Percentiles rank a stretch among this genome's conserved stretches.
phyloP scores from a whole-genome alignment of 1,284 basidiomycete genomes.

The Fomitiporia mediterranea region DNA sequence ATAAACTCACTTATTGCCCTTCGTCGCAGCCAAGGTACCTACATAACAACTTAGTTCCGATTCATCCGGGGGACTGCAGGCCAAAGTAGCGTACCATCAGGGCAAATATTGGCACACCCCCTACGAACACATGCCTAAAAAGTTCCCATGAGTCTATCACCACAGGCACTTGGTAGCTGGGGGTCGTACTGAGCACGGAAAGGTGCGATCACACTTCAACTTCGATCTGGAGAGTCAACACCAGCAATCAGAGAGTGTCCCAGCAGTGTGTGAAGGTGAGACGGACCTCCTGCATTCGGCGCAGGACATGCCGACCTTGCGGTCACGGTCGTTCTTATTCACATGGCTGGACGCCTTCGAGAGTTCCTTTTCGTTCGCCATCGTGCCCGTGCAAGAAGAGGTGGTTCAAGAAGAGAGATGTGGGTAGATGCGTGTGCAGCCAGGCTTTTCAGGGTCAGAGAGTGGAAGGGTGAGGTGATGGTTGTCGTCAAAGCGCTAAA shows the following conservation, averaged over 20 bases:
- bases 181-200: conserved; percentile 13
- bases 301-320: conserved; percentile 36
- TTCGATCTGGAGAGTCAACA: conserved; percentile 41
- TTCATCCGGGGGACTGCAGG: not conserved
- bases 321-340: conserved; percentile 7
- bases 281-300: conserved; percentile 48
- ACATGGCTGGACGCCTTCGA: conserved; percentile 1
- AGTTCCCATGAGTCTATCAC: not conserved
- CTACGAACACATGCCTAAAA: conserved; percentile 46
- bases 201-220: conserved; percentile 44
- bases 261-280: not conserved
- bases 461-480: not conserved
- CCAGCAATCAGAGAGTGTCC: not conserved
- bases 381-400: not conserved
- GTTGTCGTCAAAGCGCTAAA: not conserved
- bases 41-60: not conserved
- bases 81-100: conserved; percentile 36
- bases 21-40: conserved; percentile 49
- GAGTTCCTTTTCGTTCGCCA: conserved; percentile 11
- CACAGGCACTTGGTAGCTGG: not conserved
- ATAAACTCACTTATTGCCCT: conserved; percentile 45
- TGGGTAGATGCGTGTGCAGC: not conserved
- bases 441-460: not conserved
- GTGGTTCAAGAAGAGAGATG: not conserved
- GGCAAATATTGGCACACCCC: conserved; percentile 49